Evolutionary conservation across 352 stramenopile species (phyloP), one percentile per base, ranked within the genome.

Genomic region (Phytophthora colocasiae): DNA sequence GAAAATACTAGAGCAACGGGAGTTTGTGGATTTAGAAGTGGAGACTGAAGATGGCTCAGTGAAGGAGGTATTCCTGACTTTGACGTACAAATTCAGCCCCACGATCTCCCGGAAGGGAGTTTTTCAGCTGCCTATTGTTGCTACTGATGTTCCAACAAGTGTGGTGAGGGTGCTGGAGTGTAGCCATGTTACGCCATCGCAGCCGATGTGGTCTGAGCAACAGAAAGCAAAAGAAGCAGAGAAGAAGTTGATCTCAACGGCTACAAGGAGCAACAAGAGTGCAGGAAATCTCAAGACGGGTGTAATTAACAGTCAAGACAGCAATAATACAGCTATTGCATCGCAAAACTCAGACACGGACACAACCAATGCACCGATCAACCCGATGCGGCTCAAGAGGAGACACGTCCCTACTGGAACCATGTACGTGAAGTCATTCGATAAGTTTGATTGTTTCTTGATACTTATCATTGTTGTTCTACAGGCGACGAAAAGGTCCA

Each of bases 31-130:
- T 48, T 24, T 92, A n/a, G 39, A 48, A n/a, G 34, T 83, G 0
- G 57, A 71, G 39, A 38, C 50, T 7, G 61, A 75, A 10, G 51
- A 50, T 29, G 63, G 43, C 6, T 43, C 40, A 4, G 32, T 69
- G 4, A 22, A 59, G 7, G 32, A 69, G 2, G 63, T 82, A 51
- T 41, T 65, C 11, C 65, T 89, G 54, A 24, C 70, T 31, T 65
- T 90, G 22, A 89, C 78, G 51, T 92, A 92, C 76, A 78, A 79
- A 65, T 90, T 92, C 58, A 84, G 78, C 32, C 56, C 77, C 12
- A 79, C 63, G 4, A 83, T 90, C 31, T 83, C 73, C 12, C 71
- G 81, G 29, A 87, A 81, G 34, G 81, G 80, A 36, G 19, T 60
- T 38, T 83, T 92, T 29, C 67, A 66, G 19, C 46, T 92, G 29